These are phyloP conservation scores for Paraleonurus japonicus DNA, from an alignment of 257 asterid genomes.

Conservation along the genomic window DNA sequence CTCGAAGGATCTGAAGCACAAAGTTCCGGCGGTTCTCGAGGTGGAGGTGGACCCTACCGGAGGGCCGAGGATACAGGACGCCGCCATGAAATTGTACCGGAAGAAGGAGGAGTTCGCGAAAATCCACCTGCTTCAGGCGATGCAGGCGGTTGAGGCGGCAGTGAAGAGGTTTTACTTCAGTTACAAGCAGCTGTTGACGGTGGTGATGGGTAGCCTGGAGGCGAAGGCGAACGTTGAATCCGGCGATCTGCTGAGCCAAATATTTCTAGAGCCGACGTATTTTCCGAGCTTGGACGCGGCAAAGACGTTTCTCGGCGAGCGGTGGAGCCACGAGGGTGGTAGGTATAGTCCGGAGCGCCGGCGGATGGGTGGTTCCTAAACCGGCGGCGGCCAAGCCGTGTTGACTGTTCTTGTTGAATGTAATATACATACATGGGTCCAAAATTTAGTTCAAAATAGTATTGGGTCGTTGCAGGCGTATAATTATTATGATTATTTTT, in stretches of 20 bases:
- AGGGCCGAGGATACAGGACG: constrained; percentile 86
- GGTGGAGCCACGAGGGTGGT: constrained; percentile 51
- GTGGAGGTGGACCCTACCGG: constrained; percentile 93
- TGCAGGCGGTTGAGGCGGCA: constrained; percentile 91
- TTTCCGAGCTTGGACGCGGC: constrained; percentile 95
- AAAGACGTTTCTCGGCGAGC: constrained; percentile 83
- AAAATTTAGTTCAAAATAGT: not conserved
- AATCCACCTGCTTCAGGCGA: constrained; percentile 75
- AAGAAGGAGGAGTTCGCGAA: constrained; percentile 41
- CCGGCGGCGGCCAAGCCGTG: constrained; percentile 14
- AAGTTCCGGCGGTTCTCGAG: constrained; percentile 67
- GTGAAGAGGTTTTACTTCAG: constrained; percentile 71
- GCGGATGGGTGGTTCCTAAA: constrained; percentile 1
- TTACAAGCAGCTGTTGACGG: constrained; percentile 65
- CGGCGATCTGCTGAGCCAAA: constrained; percentile 60
- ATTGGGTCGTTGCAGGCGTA: not conserved
- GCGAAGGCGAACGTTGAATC: constrained; percentile 53
- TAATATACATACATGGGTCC: not conserved
- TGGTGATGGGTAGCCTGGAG: constrained; percentile 84
- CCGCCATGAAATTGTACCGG: constrained; percentile 74
- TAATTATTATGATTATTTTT: not conserved
- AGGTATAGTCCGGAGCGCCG: constrained; percentile 29
- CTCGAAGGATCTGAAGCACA: constrained; percentile 73
- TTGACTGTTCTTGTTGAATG: constrained; percentile 3
- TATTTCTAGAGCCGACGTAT: constrained; percentile 79